These are phyloP conservation scores for Tylopilus plumbeoviolaceoides DNA, from an alignment of 768 basidiomycete genomes.

Conservation along the genomic window DNA sequence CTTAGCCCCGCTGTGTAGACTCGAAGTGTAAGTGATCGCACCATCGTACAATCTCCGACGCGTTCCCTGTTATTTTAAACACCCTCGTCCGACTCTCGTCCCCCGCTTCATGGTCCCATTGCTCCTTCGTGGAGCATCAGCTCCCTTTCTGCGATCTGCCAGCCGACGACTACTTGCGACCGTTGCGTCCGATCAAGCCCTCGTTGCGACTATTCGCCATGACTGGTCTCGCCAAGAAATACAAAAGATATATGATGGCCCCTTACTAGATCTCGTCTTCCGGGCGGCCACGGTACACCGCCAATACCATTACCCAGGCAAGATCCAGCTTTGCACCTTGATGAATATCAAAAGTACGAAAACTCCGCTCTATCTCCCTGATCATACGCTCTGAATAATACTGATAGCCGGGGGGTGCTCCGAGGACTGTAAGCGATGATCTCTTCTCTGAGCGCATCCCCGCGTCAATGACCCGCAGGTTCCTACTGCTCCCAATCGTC, in stretches of 20 bases:
- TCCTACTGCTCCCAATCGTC: conserved; percentile 98
- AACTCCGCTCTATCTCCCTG: conserved; percentile 24
- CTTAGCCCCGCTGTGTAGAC: no score
- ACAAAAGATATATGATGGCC: conserved; percentile 77
- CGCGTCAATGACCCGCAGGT: conserved; percentile 41
- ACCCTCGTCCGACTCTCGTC: not conserved
- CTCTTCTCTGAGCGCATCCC: not conserved
- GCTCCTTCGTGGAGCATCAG: conserved; percentile 4
- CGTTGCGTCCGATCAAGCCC: conserved; percentile 28
- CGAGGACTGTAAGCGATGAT: conserved; percentile 75
- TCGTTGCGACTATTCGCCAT: conserved; percentile 37
- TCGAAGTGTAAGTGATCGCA: not conserved
- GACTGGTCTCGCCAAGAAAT: conserved; percentile 81
- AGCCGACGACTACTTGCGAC: conserved; percentile 58
- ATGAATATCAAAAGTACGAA: conserved; percentile 98
- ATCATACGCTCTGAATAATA: conserved; percentile 5
- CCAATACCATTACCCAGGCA: conserved; percentile 78
- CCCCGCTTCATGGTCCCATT: conserved; percentile 11
- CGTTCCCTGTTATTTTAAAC: not conserved
- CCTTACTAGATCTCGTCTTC: conserved; percentile 86
- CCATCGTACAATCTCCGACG: conserved; percentile 4
- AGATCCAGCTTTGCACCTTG: conserved; percentile 93
- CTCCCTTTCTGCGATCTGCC: conserved; percentile 10
- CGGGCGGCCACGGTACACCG: conserved; percentile 82
- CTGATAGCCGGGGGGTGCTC: conserved; percentile 84